Percentiles rank a stretch among this genome's conserved stretches.
These are phyloP conservation scores for Globisporangium cystogenes DNA, from an alignment of 352 stramenopile species.

Conservation along the genomic window DNA sequence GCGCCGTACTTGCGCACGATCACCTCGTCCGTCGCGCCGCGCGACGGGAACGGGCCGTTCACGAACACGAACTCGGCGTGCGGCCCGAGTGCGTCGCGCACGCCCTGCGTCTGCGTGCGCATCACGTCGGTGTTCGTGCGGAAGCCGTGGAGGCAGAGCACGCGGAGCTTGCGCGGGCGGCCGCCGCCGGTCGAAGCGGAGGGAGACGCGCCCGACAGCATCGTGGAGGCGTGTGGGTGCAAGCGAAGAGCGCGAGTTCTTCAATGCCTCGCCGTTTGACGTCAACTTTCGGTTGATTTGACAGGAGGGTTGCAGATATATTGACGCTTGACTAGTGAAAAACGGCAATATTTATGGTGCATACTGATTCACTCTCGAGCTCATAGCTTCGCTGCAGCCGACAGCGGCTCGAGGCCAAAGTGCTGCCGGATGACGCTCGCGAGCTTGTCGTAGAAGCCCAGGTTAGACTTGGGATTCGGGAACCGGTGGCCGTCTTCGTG, in stretches of 20 bases:
- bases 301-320: not conserved
- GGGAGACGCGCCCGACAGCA: not conserved
- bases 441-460: constrained; percentile 14
- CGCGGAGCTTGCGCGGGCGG: constrained; percentile 23
- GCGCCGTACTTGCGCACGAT: constrained; percentile 19
- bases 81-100: constrained; percentile 27
- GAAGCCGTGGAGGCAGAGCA: constrained; percentile 53
- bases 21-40: constrained; percentile 18
- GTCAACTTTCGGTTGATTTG: not conserved
- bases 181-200: not conserved
- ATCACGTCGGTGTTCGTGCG: constrained; percentile 50
- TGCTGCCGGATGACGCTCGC: constrained; percentile 11
- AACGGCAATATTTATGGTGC: not conserved
- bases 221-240: not conserved
- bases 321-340: not conserved
- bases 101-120: constrained; percentile 33
- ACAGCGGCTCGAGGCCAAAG: constrained; percentile 1
- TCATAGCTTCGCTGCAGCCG: not conserved
- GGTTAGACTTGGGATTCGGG: constrained; percentile 15
- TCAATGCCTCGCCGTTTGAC: not conserved
- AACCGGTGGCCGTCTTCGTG: constrained; percentile 36
- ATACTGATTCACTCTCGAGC: no score
- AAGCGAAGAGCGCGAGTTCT: not conserved
- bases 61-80: constrained; percentile 39
- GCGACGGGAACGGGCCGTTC: constrained; percentile 24